These are phyloP conservation scores for Litchi chinensis DNA, from an alignment of 345 rosid genomes.

Conservation along the genomic window DNA sequence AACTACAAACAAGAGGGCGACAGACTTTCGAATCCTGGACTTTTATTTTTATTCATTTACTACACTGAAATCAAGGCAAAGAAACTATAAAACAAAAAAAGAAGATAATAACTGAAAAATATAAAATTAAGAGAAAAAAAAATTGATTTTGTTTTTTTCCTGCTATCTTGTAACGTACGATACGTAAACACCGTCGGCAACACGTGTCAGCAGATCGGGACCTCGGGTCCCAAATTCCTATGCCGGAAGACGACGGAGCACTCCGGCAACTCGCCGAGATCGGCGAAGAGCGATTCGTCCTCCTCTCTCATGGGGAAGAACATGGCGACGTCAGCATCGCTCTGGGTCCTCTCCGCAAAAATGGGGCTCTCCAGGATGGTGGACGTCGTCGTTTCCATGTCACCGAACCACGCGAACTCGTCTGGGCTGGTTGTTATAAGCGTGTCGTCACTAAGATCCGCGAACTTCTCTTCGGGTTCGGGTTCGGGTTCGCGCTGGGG, in stretches of 20 bases:
- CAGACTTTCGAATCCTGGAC: constrained; percentile 25
- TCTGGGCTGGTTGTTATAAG: constrained; percentile 39
- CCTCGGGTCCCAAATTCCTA: constrained; percentile 65
- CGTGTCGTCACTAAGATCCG: constrained; percentile 53
- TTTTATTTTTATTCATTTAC: constrained; percentile 29
- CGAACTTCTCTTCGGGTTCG: constrained; percentile 48
- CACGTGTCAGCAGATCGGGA: constrained; percentile 70
- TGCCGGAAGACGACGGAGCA: constrained; percentile 78
- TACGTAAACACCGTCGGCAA: constrained; percentile 17
- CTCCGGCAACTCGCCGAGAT: constrained; percentile 98
- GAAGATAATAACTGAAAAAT: not conserved
- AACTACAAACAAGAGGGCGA: constrained; percentile 33
- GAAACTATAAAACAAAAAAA: constrained; percentile 15
- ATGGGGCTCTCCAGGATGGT: constrained; percentile 70
- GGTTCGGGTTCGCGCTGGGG: constrained; percentile 35
- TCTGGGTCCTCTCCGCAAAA: constrained; percentile 42
- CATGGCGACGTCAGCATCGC: constrained; percentile 47
- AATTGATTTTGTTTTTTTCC: not conserved
- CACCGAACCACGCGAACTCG: constrained; percentile 84
- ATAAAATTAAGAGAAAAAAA: not conserved
- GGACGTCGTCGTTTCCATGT: constrained; percentile 76
- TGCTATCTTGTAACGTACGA: constrained; percentile 26
- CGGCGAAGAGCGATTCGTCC: constrained; percentile 95
- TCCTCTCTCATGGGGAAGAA: constrained; percentile 71
- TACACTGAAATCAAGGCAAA: constrained; percentile 48